Evolutionary conservation across 352 stramenopile genomes (phyloP).

Genomic region (Pythium sukuiense): DNA sequence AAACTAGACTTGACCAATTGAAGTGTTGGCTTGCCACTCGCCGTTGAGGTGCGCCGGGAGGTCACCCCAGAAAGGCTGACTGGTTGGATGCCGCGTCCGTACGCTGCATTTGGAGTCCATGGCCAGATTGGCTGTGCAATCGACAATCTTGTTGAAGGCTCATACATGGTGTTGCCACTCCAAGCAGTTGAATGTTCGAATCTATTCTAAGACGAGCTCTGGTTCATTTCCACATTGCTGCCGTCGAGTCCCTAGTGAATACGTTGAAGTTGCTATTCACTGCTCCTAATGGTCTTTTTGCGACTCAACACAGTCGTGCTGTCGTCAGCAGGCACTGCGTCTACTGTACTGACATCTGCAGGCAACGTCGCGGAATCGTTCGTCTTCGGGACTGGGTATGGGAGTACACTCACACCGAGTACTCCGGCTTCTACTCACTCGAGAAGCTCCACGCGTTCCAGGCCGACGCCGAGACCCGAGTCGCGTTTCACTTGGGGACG

Average conservation of each 20-base stretch:
- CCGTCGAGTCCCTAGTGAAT: no score
- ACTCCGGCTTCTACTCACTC: conserved; percentile 12
- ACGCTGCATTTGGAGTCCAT: conserved; percentile 4
- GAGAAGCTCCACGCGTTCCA: conserved; percentile 12
- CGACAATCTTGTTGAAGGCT: conserved; percentile 9
- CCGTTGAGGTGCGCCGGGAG: no score
- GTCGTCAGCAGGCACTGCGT: no score
- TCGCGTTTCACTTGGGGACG: neutral
- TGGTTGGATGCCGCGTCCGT: no score
- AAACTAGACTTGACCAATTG: no score
- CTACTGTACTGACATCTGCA: neutral
- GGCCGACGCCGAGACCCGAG: neutral
- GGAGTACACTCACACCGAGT: conserved; percentile 11
- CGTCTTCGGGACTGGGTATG: neutral
- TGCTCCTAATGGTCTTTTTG: neutral
- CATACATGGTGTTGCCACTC: conserved; percentile 2
- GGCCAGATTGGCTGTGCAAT: conserved; percentile 3
- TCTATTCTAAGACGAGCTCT: no score
- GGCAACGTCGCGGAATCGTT: neutral
- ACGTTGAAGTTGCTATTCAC: no score
- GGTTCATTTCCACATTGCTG: no score
- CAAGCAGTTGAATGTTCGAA: no score
- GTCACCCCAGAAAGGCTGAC: no score
- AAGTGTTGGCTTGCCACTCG: no score
- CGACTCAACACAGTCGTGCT: neutral